Percentiles rank a stretch among this genome's conserved stretches.
These are phyloP conservation scores for Atkinsonella hypoxylon DNA, from an alignment of 2,329 filamentous ascomycete species.

Conservation along the genomic window DNA sequence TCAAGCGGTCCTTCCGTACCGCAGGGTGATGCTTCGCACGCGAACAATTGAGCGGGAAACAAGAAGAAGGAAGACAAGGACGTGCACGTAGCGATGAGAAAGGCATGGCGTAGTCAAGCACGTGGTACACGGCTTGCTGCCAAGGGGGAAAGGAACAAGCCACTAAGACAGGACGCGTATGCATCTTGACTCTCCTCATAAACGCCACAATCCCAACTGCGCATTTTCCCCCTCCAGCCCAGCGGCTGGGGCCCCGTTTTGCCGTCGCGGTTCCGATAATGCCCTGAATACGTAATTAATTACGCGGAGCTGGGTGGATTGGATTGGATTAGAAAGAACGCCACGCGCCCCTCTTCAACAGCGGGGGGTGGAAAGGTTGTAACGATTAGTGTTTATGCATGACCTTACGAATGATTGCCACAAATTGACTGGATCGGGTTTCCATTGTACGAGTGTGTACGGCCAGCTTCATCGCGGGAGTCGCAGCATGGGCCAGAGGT, in stretches of 20 bases:
- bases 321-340: background rate
- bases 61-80: too few relatives aligned
- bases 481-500: background rate
- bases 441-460: background rate
- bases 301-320: background rate
- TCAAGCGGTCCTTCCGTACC: too few relatives aligned
- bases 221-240: background rate
- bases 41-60: too few relatives aligned
- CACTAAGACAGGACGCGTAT: conserved; percentile 3
- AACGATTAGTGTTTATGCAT: too few relatives aligned
- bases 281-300: too few relatives aligned
- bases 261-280: background rate
- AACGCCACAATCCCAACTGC: background rate
- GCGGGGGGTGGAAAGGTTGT: too few relatives aligned
- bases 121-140: background rate
- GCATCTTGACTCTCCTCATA: background rate
- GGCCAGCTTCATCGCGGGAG: background rate
- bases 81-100: too few relatives aligned
- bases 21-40: too few relatives aligned
- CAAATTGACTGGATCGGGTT: background rate
- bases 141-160: background rate
- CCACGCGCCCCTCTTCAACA: background rate
- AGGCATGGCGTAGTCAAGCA: background rate
- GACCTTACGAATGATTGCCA: too few relatives aligned
- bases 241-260: background rate